These are phyloP conservation scores for Polygonum aviculare DNA, from an alignment of 148 eudicot species.

Conservation along the genomic window DNA sequence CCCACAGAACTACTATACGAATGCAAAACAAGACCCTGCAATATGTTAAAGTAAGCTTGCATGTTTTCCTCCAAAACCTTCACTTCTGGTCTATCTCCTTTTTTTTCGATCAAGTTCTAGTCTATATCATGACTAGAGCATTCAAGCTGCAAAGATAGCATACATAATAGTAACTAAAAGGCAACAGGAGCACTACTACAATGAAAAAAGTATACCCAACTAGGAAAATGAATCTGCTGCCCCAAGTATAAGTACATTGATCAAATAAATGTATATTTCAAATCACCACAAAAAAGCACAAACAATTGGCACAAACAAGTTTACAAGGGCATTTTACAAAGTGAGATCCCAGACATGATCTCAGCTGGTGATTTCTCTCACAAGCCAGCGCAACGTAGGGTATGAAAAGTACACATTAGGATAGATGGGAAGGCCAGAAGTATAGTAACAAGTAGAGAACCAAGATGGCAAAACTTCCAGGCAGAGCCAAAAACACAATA, in stretches of 20 bases:
- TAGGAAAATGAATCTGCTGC: not conserved
- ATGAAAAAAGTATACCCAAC: not conserved
- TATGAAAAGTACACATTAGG: constrained; percentile 36
- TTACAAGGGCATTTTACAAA: not conserved
- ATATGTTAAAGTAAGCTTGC: constrained; percentile 63
- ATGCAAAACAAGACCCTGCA: constrained; percentile 77
- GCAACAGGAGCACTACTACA: not conserved
- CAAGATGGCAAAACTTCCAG: constrained; percentile 16
- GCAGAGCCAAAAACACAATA: constrained; percentile 13
- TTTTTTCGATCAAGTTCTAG: too few species aligned
- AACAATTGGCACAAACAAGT: not conserved
- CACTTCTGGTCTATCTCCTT: constrained; percentile 54
- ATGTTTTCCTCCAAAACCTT: constrained; percentile 80
- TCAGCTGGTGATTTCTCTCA: constrained; percentile 27
- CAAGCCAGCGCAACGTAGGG: constrained; percentile 33
- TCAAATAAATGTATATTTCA: not conserved
- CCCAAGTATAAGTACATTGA: not conserved
- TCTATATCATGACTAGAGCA: constrained; percentile 74
- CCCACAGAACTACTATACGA: constrained; percentile 68
- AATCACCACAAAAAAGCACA: not conserved
- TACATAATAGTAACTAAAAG: not conserved
- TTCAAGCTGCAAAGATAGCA: constrained; percentile 53
- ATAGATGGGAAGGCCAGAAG: constrained; percentile 31
- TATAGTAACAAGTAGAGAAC: constrained; percentile 15
- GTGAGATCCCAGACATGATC: too few species aligned